Conservation (phyloP, 192 early-diverging fungal species). For the Chytriomyces hyalinus region DNA sequence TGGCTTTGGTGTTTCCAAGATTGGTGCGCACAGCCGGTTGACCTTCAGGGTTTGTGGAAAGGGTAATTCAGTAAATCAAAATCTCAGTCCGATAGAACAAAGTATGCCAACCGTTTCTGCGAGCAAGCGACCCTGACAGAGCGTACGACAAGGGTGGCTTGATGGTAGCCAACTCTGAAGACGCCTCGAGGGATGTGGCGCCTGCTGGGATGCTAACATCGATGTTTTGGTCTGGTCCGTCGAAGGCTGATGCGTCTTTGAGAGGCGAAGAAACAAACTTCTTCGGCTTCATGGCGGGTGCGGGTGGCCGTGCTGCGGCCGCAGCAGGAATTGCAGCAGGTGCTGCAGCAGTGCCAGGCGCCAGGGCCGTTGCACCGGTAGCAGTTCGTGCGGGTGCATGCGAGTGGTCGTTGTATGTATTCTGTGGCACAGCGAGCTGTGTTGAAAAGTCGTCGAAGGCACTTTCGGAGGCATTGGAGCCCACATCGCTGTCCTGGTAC, state of each 20-base stretch:
- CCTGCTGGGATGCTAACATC: not conserved
- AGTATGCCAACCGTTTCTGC: conserved; percentile 48
- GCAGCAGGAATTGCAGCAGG: not conserved
- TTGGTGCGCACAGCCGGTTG: conserved; percentile 50
- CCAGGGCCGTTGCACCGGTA: not conserved
- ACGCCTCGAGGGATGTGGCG: not conserved
- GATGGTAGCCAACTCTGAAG: not conserved
- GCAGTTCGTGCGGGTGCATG: not conserved
- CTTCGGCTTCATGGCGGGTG: not conserved
- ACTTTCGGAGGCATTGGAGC: not conserved
- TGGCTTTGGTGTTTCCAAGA: conserved; percentile 56
- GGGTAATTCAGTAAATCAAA: not conserved
- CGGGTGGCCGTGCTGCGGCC: not conserved
- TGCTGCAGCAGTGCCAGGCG: not conserved
- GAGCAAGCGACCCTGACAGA: conserved; percentile 17
- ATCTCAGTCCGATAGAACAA: not conserved
- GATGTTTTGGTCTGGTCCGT: not conserved
- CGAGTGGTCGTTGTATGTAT: not conserved
- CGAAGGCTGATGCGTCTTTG: conserved; percentile 2
- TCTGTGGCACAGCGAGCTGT: not conserved
- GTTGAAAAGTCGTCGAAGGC: not conserved
- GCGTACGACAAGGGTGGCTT: not conserved
- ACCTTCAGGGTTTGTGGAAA: not conserved
- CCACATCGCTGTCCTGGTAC: not conserved
- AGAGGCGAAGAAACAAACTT: conserved; percentile 22